A percentile compares a stretch with the other conserved stretches of the same genome.
phyloP scores from a whole-genome alignment of 495 filamentous ascomycete species.

The Jackrogersella multiformis region DNA sequence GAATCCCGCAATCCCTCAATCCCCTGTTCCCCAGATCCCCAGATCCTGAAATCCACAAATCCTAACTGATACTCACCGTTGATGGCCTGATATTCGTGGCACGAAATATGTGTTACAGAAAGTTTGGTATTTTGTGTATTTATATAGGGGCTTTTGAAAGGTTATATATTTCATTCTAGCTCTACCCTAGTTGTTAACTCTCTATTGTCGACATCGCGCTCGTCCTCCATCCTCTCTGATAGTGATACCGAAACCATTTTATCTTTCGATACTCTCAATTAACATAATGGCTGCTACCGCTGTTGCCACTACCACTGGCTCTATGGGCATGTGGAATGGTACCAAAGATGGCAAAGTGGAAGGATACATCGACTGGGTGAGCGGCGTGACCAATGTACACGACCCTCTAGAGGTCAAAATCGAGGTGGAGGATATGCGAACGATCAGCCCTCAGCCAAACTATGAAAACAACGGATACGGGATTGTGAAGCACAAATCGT shows the following conservation, averaged over 20 bases:
- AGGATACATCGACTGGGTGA: slow-evolving; percentile 43
- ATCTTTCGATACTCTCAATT: neutral
- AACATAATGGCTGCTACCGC: slow-evolving; percentile 41
- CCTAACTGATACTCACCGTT: slow-evolving; percentile 17
- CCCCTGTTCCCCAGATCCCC: slow-evolving; percentile 33
- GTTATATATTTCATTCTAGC: slow-evolving; percentile 38
- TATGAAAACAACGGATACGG: slow-evolving; percentile 42
- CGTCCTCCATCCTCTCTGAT: neutral
- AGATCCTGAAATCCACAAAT: slow-evolving; percentile 41
- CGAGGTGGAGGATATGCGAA: slow-evolving; percentile 42
- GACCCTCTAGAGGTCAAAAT: slow-evolving; percentile 42
- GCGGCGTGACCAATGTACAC: slow-evolving; percentile 39
- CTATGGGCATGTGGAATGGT: slow-evolving; percentile 47
- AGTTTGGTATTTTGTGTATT: neutral
- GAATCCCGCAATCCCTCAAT: slow-evolving; percentile 45
- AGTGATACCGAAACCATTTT: slow-evolving; percentile 10
- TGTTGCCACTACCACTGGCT: slow-evolving; percentile 42
- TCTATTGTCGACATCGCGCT: slow-evolving; percentile 13
- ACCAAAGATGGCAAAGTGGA: slow-evolving; percentile 40
- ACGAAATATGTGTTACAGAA: neutral
- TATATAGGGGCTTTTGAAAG: slow-evolving; percentile 1
- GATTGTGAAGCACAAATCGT: slow-evolving; percentile 44
- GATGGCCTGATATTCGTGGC: slow-evolving; percentile 6
- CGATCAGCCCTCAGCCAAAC: slow-evolving; percentile 35
- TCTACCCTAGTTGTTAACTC: neutral